phyloP scores from a whole-genome alignment of 2,329 filamentous ascomycete species.

The Apiospora pterosperma region DNA sequence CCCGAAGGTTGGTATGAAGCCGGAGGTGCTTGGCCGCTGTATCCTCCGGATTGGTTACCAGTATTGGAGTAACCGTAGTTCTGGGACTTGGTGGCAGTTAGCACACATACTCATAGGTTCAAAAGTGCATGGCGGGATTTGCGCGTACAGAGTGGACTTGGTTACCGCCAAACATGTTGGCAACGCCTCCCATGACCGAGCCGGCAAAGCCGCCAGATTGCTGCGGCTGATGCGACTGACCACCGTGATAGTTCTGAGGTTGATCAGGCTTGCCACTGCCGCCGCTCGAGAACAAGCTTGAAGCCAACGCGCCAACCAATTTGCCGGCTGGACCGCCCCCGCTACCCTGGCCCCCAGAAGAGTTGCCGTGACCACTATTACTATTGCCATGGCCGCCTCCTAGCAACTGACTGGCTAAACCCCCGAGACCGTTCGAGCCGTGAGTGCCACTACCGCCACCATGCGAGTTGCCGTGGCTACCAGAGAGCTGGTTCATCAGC shows the following conservation, averaged over 20 bases:
- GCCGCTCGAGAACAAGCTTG: conserved; percentile 48
- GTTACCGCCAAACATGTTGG: conserved; percentile 49
- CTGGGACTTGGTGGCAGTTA: conserved; percentile 35
- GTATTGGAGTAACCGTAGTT: conserved; percentile 63
- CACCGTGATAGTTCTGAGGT: conserved; percentile 47
- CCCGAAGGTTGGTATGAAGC: conserved; percentile 50
- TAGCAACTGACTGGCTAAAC: conserved; percentile 44
- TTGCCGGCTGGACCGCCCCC: conserved; percentile 40
- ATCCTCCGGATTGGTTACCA: conserved; percentile 47
- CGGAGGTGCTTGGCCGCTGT: conserved; percentile 62
- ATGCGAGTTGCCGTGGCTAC: conserved; percentile 31
- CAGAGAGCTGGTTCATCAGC: conserved; percentile 43
- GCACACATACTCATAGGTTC: not conserved
- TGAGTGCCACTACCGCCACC: conserved; percentile 24
- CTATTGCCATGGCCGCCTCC: conserved; percentile 20
- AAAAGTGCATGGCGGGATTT: not conserved
- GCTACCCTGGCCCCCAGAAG: conserved; percentile 16
- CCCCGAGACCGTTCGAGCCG: conserved; percentile 39
- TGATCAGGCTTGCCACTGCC: conserved; percentile 42
- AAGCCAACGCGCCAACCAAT: conserved; percentile 55
- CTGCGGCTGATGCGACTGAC: conserved; percentile 34
- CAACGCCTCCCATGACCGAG: conserved; percentile 51
- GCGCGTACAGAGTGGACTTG: conserved; percentile 35
- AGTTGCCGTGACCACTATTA: conserved; percentile 18
- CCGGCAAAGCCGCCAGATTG: conserved; percentile 49